These are phyloP conservation scores for Schrenkiella parvula DNA, from an alignment of 345 rosid species.

Conservation along the genomic window DNA sequence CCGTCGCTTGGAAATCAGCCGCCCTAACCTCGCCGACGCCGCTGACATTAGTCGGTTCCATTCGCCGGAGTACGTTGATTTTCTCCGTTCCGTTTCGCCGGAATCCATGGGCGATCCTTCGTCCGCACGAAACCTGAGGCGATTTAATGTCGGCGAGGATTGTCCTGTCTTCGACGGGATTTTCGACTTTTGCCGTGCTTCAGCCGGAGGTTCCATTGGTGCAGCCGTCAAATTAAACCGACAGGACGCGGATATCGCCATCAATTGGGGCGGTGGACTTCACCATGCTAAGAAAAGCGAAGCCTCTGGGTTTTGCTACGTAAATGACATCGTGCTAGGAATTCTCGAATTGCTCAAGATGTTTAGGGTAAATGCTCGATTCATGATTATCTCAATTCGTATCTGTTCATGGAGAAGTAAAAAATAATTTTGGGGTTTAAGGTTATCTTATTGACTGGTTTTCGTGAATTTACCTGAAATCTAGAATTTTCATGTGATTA, in stretches of 20 bases:
- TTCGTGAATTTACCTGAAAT: neutral
- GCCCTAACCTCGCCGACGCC: conserved; percentile 79
- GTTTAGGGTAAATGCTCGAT: conserved; percentile 54
- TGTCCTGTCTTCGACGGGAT: conserved; percentile 78
- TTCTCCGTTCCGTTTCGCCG: conserved; percentile 76
- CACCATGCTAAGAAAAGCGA: conserved; percentile 98
- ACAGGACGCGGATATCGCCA: conserved; percentile 84
- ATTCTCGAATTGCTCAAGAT: conserved; percentile 92
- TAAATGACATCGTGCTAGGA: conserved; percentile 91
- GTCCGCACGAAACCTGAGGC: conserved; percentile 51
- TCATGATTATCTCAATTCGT: neutral
- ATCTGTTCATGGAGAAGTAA: neutral
- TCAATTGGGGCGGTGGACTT: conserved; percentile 97
- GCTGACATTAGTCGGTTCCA: conserved; percentile 80
- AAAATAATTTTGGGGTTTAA: neutral
- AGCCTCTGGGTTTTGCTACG: conserved; percentile 98
- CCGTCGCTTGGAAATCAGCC: conserved; percentile 89
- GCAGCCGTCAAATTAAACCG: conserved; percentile 88
- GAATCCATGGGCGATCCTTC: conserved; percentile 51
- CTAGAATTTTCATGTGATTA: neutral
- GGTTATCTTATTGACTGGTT: conserved; percentile 1
- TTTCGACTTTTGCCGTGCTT: conserved; percentile 87
- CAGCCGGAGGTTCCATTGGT: conserved; percentile 97
- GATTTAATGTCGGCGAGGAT: conserved; percentile 97
- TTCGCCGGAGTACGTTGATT: conserved; percentile 73